Percentiles rank a stretch among this genome's conserved stretches.
These are phyloP conservation scores for Trematosphaeria pertusa DNA, from an alignment of 2,329 filamentous ascomycete genomes.

Conservation along the genomic window DNA sequence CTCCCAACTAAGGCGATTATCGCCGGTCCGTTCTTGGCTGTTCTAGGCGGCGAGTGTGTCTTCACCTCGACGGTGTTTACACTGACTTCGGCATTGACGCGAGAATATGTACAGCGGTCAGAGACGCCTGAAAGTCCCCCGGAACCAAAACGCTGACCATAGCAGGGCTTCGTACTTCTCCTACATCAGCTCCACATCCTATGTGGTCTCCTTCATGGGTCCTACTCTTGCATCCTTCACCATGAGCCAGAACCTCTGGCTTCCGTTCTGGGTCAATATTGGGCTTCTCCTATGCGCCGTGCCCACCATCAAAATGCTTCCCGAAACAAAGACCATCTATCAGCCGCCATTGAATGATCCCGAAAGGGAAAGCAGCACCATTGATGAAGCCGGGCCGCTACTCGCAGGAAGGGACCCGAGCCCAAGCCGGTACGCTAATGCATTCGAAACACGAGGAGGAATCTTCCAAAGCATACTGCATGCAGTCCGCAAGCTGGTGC, in stretches of 20 bases:
- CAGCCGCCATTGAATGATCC: background rate
- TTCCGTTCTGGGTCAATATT: slow-evolving; percentile 46
- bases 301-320: slow-evolving; percentile 31
- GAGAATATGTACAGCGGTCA: slow-evolving; percentile 42
- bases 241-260: slow-evolving; percentile 45
- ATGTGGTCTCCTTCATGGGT: slow-evolving; percentile 44
- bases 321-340: slow-evolving; percentile 8
- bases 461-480: slow-evolving; percentile 22
- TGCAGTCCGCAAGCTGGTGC: slow-evolving; percentile 23
- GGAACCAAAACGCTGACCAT: slow-evolving; percentile 7
- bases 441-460: slow-evolving; percentile 29
- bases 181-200: slow-evolving; percentile 42
- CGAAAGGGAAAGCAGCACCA: background rate
- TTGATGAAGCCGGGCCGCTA: slow-evolving; percentile 31
- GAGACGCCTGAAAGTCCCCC: slow-evolving; percentile 9
- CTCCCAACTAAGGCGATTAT: slow-evolving; percentile 42
- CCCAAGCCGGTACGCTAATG: slow-evolving; percentile 25
- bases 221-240: slow-evolving; percentile 43
- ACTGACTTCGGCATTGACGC: slow-evolving; percentile 39
- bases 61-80: slow-evolving; percentile 44
- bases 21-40: slow-evolving; percentile 35
- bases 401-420: slow-evolving; percentile 20
- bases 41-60: slow-evolving; percentile 47
- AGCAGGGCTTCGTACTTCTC: slow-evolving; percentile 45
- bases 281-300: slow-evolving; percentile 34